Evolutionary conservation across 2,329 filamentous ascomycete species (phyloP), one percentile per base, ranked within the genome.

Genomic region (Allantophomopsis lycopodina): DNA sequence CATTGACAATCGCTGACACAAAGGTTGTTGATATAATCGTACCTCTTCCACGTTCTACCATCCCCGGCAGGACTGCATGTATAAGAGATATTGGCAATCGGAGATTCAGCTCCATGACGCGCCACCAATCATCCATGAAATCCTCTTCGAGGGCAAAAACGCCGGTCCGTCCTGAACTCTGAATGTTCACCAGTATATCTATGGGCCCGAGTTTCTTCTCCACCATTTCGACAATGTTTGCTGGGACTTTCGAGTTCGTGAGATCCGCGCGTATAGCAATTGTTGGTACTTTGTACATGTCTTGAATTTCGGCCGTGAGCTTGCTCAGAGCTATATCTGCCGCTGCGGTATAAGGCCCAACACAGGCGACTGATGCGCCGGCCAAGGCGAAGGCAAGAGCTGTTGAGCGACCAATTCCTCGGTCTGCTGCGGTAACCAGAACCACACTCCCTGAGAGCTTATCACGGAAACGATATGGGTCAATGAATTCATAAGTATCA

Each of bases 351-450:
- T 28, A 28, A 10, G 13, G 16, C 13, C 16, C 16, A 17, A 36
- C 14, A 15, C 16, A 23, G 7, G 35, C 43, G 17, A 55, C 47
- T 14, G 44, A 44, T 35, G 54, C 48, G 42, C 53, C 52, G 23
- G 54, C 50, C n/a, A 48, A 45, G 18, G 56, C 54, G n/a, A 57
- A 54, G 32, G 48, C 53, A 20, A 48, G 47, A 7, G 56, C 55
- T n/a, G 57, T 48, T 20, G 48, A 51, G 16, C 50, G 45, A 20
- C 56, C 57, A 18, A 60, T 53, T 35, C 57, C 55, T 23, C 54
- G 48, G 17, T 50, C 49, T 11, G 54, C 53, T 40, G 54, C 55
- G 14, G 56, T 58, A 44, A 60, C 53, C 6, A 59, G 42, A 41
- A 55, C 56, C 11, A 50, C 44, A 35, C 50, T 48, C 11, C 44